Base-by-base conservation (phyloP, 148 eudicot genomes). In the Camellia sinensis region DNA sequence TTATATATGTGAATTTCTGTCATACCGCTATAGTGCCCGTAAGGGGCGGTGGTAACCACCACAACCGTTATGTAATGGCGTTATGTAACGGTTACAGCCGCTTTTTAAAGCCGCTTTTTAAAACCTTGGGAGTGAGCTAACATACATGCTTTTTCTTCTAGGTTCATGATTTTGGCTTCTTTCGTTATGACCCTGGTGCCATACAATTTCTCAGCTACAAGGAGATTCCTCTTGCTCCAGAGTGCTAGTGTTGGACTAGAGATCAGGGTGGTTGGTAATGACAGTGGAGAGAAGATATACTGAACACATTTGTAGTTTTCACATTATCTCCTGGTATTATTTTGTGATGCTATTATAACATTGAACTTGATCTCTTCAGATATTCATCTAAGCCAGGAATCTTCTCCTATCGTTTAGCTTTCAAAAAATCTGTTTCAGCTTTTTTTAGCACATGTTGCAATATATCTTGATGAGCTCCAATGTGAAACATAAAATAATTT, bases 101-200 rank as follows among this genome's bases (percentile, higher is more conserved):
- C n/a, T n/a, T n/a, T n/a, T n/a, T n/a, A n/a, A n/a, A n/a, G n/a
- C n/a, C n/a, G n/a, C n/a, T n/a, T n/a, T n/a, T n/a, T n/a, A n/a
- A n/a, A n/a, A n/a, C n/a, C n/a, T n/a, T 54, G 50, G 15, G 18
- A 66, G 46, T 71, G 63, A 41, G 67, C 79, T 75, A 62, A 64
- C 41, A 15, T 45, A 15, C 21, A 68, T 22, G 6, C 46, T 63
- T 63, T 76, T 80, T 79, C 67, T 50, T 80, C 59, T 78, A 97
- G 99, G 98, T 97, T 73, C 99, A 96, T 84, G 99, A 96, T 91
- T 96, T 96, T 89, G 99, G 99, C 75, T 96, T 96, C 86, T 94
- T 94, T 73, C 94, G 94, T 6, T 96, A 91, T 85, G 99, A 94
- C 80, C 98, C 99, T 59, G 78, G 83, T 81, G 91, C 91, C 18